These are phyloP conservation scores for Debaryomycetaceae sp. DNA, from an alignment of 1,139 yeast genomes.

Conservation along the genomic window DNA sequence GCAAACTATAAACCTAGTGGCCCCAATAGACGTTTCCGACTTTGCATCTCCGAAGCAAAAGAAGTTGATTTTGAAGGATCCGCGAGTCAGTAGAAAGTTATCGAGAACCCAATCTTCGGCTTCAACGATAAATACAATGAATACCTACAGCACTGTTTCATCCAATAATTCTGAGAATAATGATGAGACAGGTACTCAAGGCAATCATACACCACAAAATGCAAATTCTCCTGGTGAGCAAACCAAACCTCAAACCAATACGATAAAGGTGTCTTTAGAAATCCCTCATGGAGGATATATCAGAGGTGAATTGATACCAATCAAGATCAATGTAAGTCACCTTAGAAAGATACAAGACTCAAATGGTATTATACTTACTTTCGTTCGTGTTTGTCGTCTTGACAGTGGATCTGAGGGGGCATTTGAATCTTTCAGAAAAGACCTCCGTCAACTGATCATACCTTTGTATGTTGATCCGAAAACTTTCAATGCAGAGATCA, in stretches of 20 bases:
- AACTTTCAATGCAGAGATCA: slow-evolving; percentile 54
- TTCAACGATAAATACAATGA: slow-evolving; percentile 43
- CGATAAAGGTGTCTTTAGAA: slow-evolving; percentile 54
- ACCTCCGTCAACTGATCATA: slow-evolving; percentile 69
- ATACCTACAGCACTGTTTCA: slow-evolving; percentile 35
- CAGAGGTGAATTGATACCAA: slow-evolving; percentile 75
- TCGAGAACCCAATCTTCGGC: slow-evolving; percentile 50
- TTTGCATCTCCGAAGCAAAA: slow-evolving; percentile 70
- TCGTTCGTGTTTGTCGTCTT: slow-evolving; percentile 77
- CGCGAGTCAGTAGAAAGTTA: slow-evolving; percentile 24
- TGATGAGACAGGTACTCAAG: background rate
- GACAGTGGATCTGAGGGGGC: slow-evolving; percentile 63
- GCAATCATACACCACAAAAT: background rate
- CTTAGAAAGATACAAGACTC: slow-evolving; percentile 66
- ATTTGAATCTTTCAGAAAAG: slow-evolving; percentile 79
- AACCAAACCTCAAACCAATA: slow-evolving; percentile 15
- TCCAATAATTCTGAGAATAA: slow-evolving; percentile 12
- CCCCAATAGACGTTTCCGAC: slow-evolving; percentile 69
- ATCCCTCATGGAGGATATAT: slow-evolving; percentile 69
- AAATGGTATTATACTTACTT: slow-evolving; percentile 75
- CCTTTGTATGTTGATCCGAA: slow-evolving; percentile 79
- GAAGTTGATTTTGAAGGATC: slow-evolving; percentile 54
- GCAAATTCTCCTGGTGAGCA: slow-evolving; percentile 1
- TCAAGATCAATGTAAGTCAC: slow-evolving; percentile 64
- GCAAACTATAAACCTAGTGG: slow-evolving; percentile 55